Evolutionary conservation across 768 basidiomycete genomes (phyloP).

Genomic region (Bullera alba): DNA sequence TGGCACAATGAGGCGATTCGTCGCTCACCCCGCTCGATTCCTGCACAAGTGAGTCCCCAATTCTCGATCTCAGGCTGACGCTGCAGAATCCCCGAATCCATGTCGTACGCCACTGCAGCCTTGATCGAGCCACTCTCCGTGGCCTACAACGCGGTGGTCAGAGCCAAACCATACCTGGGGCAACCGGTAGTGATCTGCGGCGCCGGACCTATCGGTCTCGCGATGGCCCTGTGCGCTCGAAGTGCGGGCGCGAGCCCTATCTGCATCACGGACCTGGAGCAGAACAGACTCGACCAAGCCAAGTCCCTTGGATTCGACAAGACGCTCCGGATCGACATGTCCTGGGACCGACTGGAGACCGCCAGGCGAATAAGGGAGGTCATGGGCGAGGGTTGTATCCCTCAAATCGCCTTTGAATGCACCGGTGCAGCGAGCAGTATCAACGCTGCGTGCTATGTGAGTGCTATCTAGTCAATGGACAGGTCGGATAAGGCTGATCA

Average conservation of each 20-base stretch:
- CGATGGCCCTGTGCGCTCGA: constrained; percentile 22
- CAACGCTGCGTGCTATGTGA: constrained; percentile 25
- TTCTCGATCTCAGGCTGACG: background rate
- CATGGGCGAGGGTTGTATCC: constrained; percentile 20
- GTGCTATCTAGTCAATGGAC: background rate
- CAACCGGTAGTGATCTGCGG: constrained; percentile 26
- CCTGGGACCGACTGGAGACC: constrained; percentile 22
- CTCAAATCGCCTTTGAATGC: constrained; percentile 26
- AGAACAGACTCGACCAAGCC: constrained; percentile 19
- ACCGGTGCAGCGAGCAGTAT: constrained; percentile 25
- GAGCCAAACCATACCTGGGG: constrained; percentile 23
- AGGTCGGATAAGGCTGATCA: background rate
- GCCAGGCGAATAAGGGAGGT: constrained; percentile 15
- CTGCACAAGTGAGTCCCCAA: constrained; percentile 15
- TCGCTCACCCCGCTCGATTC: constrained; percentile 28
- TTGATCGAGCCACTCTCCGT: constrained; percentile 30
- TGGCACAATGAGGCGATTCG: constrained; percentile 28
- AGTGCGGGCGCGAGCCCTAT: constrained; percentile 27
- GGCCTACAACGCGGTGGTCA: constrained; percentile 22
- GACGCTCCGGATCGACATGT: constrained; percentile 18
- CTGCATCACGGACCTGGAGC: constrained; percentile 25
- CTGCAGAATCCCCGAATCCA: constrained; percentile 21
- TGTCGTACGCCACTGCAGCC: constrained; percentile 24
- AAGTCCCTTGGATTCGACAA: constrained; percentile 14
- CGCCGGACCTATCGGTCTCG: constrained; percentile 31